Base-by-base conservation (phyloP, 768 basidiomycete genomes). In the Rhizopogon salebrosus region DNA sequence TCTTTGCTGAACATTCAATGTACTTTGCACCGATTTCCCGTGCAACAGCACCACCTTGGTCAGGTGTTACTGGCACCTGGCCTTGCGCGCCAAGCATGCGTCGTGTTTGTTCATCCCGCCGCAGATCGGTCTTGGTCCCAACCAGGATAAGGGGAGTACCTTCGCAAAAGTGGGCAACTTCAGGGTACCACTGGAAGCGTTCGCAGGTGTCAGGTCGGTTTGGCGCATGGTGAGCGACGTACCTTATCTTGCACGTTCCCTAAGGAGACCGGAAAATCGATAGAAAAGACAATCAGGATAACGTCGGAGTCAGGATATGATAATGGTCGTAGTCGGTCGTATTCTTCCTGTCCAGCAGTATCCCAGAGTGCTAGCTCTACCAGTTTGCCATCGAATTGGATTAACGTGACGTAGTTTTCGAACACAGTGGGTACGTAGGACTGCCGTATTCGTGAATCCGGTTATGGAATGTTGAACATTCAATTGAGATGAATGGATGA, bases 351-450 rank as follows among this genome's bases (percentile, higher is more conserved):
- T 24, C 94, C 94, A 1, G 94, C 94, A 1, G 94, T 98, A 71
- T 98, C 94, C 93, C 95, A 99, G 16, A 99, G 77, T n/a, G 97
- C 95, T 39, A 99, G 80, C 64, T 97, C 92, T 56, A 99, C 84
- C 18, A 89, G 75, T 71, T 93, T 94, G 52, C 87, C 85, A 23
- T 95, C 92, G 62, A 87, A 92, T 45, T 83, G 75, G 35, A 94
- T 87, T 57, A 89, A 84, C 11, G 89, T 92, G 51, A 92, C 89
- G 63, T 93, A 94, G 78, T 92, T 94, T 70, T 95, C 92, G 67
- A 95, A 95, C 9, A 95, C 92, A 20, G 92, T 94, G 27, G 92
- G 93, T 61, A 93, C 85, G 69, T 95, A 94, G 29, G 90, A 83
- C 92, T 95, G 64, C 38, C 55, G 60, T 22, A 22, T 22, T 10